These are phyloP conservation scores for Clarireedia homoeocarpa DNA, from an alignment of 2,329 filamentous ascomycete species.

Conservation along the genomic window DNA sequence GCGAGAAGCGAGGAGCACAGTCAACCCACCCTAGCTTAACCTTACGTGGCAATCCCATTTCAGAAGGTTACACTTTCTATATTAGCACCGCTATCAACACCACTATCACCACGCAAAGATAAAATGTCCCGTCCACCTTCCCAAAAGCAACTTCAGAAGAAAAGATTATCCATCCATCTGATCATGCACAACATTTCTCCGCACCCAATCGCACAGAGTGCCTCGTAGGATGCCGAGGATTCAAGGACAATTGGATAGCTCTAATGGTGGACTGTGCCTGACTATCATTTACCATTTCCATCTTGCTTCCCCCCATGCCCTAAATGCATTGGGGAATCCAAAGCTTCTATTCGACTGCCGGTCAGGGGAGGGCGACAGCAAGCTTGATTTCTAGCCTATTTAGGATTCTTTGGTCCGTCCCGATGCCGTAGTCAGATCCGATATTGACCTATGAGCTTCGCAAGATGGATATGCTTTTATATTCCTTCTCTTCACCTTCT, in stretches of 20 bases:
- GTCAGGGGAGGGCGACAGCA: conserved; percentile 1
- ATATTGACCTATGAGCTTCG: conserved; percentile 7
- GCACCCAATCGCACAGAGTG: neutral
- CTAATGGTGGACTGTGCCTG: neutral
- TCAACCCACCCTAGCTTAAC: no score
- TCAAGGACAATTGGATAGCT: neutral
- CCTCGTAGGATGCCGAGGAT: neutral
- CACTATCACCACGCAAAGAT: neutral
- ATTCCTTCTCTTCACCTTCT: conserved; percentile 5
- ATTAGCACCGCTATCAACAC: neutral
- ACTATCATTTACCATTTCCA: neutral
- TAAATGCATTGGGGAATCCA: conserved; percentile 1
- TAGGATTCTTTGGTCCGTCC: neutral
- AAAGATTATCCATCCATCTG: neutral
- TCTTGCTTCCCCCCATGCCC: neutral
- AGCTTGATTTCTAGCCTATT: neutral
- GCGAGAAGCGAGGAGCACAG: conserved; percentile 2
- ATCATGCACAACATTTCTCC: neutral
- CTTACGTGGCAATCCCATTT: neutral
- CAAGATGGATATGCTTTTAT: neutral
- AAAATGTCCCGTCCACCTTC: neutral
- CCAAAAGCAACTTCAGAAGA: neutral
- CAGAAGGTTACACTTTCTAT: neutral
- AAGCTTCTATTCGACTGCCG: conserved; percentile 5
- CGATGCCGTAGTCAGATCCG: neutral